Evolutionary conservation across 345 rosid species (phyloP).

Genomic region (Clarkia xantiana): DNA sequence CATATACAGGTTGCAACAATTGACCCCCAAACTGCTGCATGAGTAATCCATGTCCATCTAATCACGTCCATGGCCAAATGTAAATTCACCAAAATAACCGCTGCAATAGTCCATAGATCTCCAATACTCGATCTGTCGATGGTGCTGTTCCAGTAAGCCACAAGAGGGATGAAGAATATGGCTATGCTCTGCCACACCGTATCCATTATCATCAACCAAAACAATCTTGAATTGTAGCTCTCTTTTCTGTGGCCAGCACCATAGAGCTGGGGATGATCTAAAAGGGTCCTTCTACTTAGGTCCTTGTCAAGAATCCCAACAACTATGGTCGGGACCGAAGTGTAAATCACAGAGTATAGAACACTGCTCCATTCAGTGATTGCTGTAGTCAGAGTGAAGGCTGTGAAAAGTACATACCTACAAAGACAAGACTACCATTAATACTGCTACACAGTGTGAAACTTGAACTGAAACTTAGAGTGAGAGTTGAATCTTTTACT

Average conservation of each 20-base stretch:
- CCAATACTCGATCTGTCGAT: conserved; percentile 73
- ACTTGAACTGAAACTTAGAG: too few relatives aligned
- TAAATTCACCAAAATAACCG: conserved; percentile 71
- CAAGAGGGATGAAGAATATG: conserved; percentile 61
- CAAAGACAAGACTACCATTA: conserved; percentile 6
- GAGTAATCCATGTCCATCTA: conserved; percentile 84
- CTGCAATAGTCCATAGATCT: conserved; percentile 90
- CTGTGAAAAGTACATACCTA: conserved; percentile 76
- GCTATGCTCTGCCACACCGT: conserved; percentile 82
- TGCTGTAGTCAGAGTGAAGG: conserved; percentile 82
- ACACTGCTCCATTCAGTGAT: conserved; percentile 94
- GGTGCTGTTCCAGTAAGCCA: conserved; percentile 63
- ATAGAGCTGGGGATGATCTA: conserved; percentile 69
- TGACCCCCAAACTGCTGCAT: conserved; percentile 93
- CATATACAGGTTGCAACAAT: conserved; percentile 69
- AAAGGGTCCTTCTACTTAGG: conserved; percentile 53
- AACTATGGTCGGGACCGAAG: conserved; percentile 75
- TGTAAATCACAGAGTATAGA: conserved; percentile 74
- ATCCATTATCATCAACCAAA: conserved; percentile 75
- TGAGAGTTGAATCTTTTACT: too few relatives aligned
- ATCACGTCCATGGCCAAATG: conserved; percentile 88
- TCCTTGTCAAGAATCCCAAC: conserved; percentile 89
- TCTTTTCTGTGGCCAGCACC: conserved; percentile 78
- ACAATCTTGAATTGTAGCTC: conserved; percentile 56
- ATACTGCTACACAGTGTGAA: too few relatives aligned